Evolutionary conservation across 2,329 filamentous ascomycete species (phyloP).

Genomic region (Epichloe scottii): DNA sequence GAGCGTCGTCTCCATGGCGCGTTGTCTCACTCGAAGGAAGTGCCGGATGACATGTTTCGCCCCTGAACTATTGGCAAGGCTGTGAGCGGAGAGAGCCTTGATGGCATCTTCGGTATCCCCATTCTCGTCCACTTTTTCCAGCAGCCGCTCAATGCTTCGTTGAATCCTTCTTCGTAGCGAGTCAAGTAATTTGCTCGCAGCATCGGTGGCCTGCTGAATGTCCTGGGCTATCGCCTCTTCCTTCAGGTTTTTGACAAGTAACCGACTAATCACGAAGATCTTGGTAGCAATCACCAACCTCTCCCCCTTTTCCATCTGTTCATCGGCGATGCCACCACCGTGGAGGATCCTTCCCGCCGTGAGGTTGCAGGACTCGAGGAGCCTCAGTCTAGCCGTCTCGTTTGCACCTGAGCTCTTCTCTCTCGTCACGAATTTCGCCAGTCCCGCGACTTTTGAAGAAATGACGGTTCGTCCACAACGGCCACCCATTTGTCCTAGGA

Average conservation of each 20-base stretch:
- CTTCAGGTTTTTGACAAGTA: slow-evolving; percentile 62
- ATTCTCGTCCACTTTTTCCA: slow-evolving; percentile 48
- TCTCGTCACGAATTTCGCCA: slow-evolving; percentile 32
- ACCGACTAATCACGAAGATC: slow-evolving; percentile 60
- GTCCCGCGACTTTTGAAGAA: slow-evolving; percentile 48
- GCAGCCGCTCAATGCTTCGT: slow-evolving; percentile 54
- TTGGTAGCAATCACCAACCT: slow-evolving; percentile 51
- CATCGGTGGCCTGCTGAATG: slow-evolving; percentile 35
- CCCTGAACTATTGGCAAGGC: slow-evolving; percentile 67
- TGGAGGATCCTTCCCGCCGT: slow-evolving; percentile 37
- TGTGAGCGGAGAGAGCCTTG: slow-evolving; percentile 69
- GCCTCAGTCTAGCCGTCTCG: slow-evolving; percentile 31
- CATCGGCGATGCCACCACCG: slow-evolving; percentile 19
- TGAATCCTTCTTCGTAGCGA: slow-evolving; percentile 51
- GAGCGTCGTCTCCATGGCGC: slow-evolving; percentile 53
- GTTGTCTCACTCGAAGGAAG: slow-evolving; percentile 61
- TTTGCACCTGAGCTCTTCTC: slow-evolving; percentile 16
- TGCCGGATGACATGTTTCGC: slow-evolving; percentile 66
- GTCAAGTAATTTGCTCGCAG: slow-evolving; percentile 50
- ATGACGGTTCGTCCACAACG: slow-evolving; percentile 64
- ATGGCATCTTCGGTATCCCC: slow-evolving; percentile 42
- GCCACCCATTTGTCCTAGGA: slow-evolving; percentile 59
- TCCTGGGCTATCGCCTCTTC: slow-evolving; percentile 28
- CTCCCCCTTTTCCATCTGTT: slow-evolving; percentile 28
- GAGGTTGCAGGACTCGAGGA: slow-evolving; percentile 40